phyloP scores from a whole-genome alignment of 164 flowering plant species.

The Tinospora cordifolia region DNA sequence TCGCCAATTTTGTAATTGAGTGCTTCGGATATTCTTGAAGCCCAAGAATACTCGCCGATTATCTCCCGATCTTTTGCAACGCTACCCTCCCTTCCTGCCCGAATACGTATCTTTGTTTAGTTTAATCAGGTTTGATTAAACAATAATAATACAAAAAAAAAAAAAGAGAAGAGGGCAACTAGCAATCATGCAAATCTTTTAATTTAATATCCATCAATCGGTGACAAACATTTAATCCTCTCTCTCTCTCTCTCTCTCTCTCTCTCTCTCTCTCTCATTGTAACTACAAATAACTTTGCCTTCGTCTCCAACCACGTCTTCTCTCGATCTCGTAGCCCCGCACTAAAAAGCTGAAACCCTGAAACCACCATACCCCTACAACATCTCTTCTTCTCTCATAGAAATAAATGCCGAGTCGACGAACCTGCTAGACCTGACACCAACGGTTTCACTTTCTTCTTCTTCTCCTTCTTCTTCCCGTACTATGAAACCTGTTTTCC shows the following conservation, averaged over 20 bases:
- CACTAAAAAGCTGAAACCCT: neutral
- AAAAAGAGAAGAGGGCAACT: no score
- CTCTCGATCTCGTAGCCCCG: neutral
- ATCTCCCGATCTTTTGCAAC: neutral
- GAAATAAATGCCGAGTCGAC: conserved; percentile 1
- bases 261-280: neutral
- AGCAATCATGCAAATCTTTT: neutral
- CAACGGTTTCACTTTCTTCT: conserved; percentile 1
- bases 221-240: conserved; percentile 3
- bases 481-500: neutral
- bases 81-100: neutral
- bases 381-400: neutral
- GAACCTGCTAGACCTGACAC: neutral
- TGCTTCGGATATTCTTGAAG: no score
- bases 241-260: no score
- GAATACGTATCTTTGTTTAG: neutral
- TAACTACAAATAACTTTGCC: no score
- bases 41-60: neutral
- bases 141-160: neutral
- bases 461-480: neutral
- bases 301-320: neutral
- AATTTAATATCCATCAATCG: no score
- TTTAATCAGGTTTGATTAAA: neutral
- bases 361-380: neutral
- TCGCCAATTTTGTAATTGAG: no score